Percentiles rank a stretch among this genome's conserved stretches.
These are phyloP conservation scores for Solanum medicagineum DNA, from an alignment of 257 asterid species.

Conservation along the genomic window DNA sequence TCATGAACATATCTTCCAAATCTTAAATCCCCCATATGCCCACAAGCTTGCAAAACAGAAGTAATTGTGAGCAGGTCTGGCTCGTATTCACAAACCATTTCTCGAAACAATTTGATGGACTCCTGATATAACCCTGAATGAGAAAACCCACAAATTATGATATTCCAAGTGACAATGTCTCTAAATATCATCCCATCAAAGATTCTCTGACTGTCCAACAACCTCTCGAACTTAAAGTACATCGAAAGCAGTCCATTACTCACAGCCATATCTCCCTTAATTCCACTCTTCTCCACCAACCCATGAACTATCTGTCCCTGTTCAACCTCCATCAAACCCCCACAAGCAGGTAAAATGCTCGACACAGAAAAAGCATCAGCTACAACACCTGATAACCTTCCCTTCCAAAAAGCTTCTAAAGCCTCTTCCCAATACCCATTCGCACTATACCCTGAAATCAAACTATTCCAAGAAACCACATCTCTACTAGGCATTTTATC, in stretches of 20 bases:
- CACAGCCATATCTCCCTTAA: conserved; percentile 27
- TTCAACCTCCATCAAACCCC: conserved; percentile 40
- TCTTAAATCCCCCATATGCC: conserved; percentile 39
- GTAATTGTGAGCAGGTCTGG: conserved; percentile 64
- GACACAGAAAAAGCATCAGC: conserved; percentile 51
- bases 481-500: conserved; percentile 54
- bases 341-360: conserved; percentile 45
- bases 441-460: conserved; percentile 66
- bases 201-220: conserved; percentile 26
- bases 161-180: conserved; percentile 70
- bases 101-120: conserved; percentile 36
- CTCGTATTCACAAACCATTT: conserved; percentile 33
- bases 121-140: conserved; percentile 40
- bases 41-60: conserved; percentile 62
- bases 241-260: conserved; percentile 53
- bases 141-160: conserved; percentile 49
- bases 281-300: conserved; percentile 54
- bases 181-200: conserved; percentile 48
- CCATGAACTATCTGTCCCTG: conserved; percentile 58
- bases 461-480: conserved; percentile 75
- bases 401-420: conserved; percentile 23
- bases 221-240: conserved; percentile 54
- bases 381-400: conserved; percentile 26
- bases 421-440: conserved; percentile 56
- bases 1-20: conserved; percentile 51